phyloP scores from a whole-genome alignment of 129 eudicot species.

The Pseudognaphalium luteoalbum region DNA sequence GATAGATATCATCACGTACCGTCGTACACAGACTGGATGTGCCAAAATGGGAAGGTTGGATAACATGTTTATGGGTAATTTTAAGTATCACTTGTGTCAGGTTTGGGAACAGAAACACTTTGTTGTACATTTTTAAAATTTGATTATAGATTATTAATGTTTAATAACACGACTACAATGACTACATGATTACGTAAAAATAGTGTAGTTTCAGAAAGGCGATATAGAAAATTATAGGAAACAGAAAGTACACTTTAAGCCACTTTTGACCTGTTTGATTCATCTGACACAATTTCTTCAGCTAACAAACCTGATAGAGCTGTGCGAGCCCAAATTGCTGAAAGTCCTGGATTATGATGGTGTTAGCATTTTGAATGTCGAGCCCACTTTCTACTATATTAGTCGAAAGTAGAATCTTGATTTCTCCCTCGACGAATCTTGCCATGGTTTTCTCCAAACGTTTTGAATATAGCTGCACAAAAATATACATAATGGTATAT shows the following conservation, averaged over 20 bases:
- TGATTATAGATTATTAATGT: neutral
- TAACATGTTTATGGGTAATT: neutral
- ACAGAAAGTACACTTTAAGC: neutral
- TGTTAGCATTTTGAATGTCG: slow-evolving; percentile 96
- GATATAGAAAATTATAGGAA: neutral
- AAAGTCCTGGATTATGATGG: slow-evolving; percentile 91
- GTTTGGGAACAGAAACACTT: neutral
- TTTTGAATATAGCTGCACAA: slow-evolving; percentile 86
- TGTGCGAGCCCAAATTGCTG: slow-evolving; percentile 98
- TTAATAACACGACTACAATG: neutral
- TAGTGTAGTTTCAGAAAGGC: neutral
- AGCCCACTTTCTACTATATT: slow-evolving; percentile 97
- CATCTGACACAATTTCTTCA: neutral
- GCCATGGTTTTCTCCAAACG: slow-evolving; percentile 95
- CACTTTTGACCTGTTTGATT: slow-evolving; percentile 5
- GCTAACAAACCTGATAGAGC: slow-evolving; percentile 64
- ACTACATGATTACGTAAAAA: neutral
- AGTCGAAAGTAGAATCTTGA: slow-evolving; percentile 82
- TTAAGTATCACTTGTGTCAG: neutral
- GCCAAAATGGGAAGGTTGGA: neutral
- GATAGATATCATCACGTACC: slow-evolving; percentile 3
- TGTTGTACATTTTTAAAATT: neutral
- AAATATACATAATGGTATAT: slow-evolving; percentile 12
- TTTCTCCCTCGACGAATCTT: slow-evolving; percentile 72
- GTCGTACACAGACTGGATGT: slow-evolving; percentile 1